Percentiles rank a stretch among this genome's conserved stretches.
Conservation (phyloP, 345 rosid genomes). For the Hirschfeldia incana region DNA sequence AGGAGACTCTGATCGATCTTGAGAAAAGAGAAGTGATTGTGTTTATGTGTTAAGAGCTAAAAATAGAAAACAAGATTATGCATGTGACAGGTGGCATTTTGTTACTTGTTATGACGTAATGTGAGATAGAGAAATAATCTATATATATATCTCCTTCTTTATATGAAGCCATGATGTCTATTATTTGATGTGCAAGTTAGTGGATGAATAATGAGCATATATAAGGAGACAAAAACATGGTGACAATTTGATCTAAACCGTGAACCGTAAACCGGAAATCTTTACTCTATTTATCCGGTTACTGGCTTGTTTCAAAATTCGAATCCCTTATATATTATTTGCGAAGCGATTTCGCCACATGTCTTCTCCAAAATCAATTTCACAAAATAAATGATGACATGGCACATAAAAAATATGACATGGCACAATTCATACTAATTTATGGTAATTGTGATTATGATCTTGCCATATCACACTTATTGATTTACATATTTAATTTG, state of each 20-base stretch:
- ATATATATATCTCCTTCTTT: background rate
- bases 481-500: no score
- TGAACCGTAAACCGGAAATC: background rate
- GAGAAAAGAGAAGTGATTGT: background rate
- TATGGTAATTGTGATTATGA: no score
- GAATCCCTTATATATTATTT: no score
- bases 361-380: no score
- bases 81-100: constrained; percentile 6
- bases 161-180: constrained; percentile 2
- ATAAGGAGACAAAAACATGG: background rate
- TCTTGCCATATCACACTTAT: no score
- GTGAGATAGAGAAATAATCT: constrained; percentile 19
- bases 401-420: no score
- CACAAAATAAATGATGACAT: no score
- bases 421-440: no score
- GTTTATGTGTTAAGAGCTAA: constrained; percentile 20
- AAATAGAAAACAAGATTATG: constrained; percentile 10
- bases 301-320: background rate
- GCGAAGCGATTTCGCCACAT: no score
- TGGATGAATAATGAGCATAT: constrained; percentile 1
- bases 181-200: constrained; percentile 25
- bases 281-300: background rate
- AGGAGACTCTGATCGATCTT: constrained; percentile 34
- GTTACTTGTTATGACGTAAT: constrained; percentile 14
- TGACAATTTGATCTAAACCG: background rate